These are phyloP conservation scores for Globisporangium emineosum DNA, from an alignment of 352 stramenopile species.

Conservation along the genomic window DNA sequence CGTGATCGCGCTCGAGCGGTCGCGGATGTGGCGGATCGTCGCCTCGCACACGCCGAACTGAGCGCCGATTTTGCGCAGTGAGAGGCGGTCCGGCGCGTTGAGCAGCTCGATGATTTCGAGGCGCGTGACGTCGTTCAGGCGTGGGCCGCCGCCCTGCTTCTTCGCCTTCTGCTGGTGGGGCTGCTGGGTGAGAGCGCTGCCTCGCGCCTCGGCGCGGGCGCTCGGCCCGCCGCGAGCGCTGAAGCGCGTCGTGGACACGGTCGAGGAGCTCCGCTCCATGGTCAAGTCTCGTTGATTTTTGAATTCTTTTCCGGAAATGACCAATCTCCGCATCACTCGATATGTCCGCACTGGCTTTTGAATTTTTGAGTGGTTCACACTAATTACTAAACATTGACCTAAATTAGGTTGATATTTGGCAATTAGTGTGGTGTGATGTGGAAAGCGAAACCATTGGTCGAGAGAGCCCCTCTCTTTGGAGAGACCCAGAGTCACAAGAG, in stretches of 20 bases:
- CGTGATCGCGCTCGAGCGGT: conserved; percentile 13
- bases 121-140: conserved; percentile 16
- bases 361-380: too few species aligned
- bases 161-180: neutral
- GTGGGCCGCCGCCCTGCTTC: conserved; percentile 15
- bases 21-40: conserved; percentile 19
- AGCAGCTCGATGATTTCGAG: conserved; percentile 21
- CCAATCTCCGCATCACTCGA: too few species aligned
- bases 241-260: conserved; percentile 1
- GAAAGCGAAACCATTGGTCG: neutral
- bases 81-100: conserved; percentile 7
- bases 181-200: neutral
- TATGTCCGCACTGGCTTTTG: neutral
- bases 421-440: neutral
- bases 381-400: too few species aligned
- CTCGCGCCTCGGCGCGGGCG: conserved; percentile 2
- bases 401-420: too few species aligned
- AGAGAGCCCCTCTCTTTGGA: too few species aligned
- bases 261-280: conserved; percentile 1
- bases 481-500: too few species aligned
- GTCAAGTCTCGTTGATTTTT: neutral
- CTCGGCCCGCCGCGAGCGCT: neutral
- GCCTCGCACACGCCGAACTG: conserved; percentile 15
- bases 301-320: too few species aligned
- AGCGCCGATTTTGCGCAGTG: conserved; percentile 14